These are phyloP conservation scores for Exserohilum rostratum DNA, from an alignment of 2,329 filamentous ascomycete species.

Conservation along the genomic window DNA sequence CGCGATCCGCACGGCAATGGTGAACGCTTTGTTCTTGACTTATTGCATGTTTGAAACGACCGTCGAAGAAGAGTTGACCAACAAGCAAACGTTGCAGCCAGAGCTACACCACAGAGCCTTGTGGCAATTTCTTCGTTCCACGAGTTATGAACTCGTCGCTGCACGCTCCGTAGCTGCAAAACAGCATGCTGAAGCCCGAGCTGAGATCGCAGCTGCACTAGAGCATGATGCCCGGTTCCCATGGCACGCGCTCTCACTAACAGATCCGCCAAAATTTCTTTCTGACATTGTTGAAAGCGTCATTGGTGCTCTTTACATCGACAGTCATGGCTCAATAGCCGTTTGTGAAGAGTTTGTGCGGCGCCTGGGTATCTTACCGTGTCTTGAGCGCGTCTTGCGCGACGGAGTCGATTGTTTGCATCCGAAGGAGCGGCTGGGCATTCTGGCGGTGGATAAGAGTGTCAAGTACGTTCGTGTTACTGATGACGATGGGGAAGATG, in stretches of 20 bases:
- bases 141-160: slow-evolving; percentile 54
- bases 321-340: slow-evolving; percentile 54
- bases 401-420: slow-evolving; percentile 61
- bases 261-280: slow-evolving; percentile 50
- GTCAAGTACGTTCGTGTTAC: slow-evolving; percentile 59
- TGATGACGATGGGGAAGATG: slow-evolving; percentile 17
- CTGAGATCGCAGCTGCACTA: slow-evolving; percentile 59
- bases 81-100: slow-evolving; percentile 41
- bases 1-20: slow-evolving; percentile 73
- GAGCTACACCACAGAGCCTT: slow-evolving; percentile 53
- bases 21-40: slow-evolving; percentile 80
- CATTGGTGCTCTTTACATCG: slow-evolving; percentile 83
- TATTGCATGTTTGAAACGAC: slow-evolving; percentile 71
- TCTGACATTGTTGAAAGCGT: slow-evolving; percentile 72
- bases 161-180: slow-evolving; percentile 54
- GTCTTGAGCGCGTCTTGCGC: slow-evolving; percentile 65
- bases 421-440: slow-evolving; percentile 72
- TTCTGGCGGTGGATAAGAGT: slow-evolving; percentile 58
- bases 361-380: slow-evolving; percentile 67
- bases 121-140: slow-evolving; percentile 73
- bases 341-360: slow-evolving; percentile 66
- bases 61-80: slow-evolving; percentile 42
- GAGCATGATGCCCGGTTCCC: slow-evolving; percentile 65
- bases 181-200: slow-evolving; percentile 58
- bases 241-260: slow-evolving; percentile 72